These are phyloP conservation scores for Monilinia fructigena DNA, from an alignment of 2,329 filamentous ascomycete species.

Conservation along the genomic window DNA sequence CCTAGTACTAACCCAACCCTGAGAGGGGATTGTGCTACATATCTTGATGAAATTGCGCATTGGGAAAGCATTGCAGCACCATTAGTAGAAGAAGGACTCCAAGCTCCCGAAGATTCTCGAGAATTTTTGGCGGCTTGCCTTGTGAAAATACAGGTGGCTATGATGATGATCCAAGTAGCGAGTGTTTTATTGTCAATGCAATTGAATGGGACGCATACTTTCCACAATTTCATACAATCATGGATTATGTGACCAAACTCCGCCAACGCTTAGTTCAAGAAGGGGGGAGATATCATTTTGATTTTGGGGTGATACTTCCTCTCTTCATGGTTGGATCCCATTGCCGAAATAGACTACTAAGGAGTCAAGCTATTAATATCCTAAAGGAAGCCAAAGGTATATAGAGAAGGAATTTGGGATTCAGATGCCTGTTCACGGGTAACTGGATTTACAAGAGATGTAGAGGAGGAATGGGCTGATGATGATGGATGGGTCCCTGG, in stretches of 20 bases:
- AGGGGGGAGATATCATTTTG: constrained; percentile 24
- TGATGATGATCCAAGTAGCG: constrained; percentile 20
- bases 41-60: constrained; percentile 21
- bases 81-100: constrained; percentile 1
- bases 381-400: constrained; percentile 18
- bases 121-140: constrained; percentile 20
- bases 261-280: constrained; percentile 15
- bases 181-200: constrained; percentile 21
- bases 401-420: constrained; percentile 30
- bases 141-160: constrained; percentile 24
- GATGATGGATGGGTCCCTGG: constrained; percentile 16
- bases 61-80: constrained; percentile 24
- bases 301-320: constrained; percentile 25
- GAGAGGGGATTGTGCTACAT: constrained; percentile 21
- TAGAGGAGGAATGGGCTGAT: constrained; percentile 26
- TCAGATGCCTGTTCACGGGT: constrained; percentile 17
- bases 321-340: constrained; percentile 23
- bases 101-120: not conserved
- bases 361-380: constrained; percentile 22
- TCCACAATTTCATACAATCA: constrained; percentile 22
- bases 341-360: constrained; percentile 23
- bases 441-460: constrained; percentile 14
- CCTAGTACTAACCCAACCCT: not conserved
- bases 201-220: constrained; percentile 23
- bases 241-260: constrained; percentile 18